These are phyloP conservation scores for Pythium plurisporium DNA, from an alignment of 352 stramenopile genomes.

Conservation along the genomic window DNA sequence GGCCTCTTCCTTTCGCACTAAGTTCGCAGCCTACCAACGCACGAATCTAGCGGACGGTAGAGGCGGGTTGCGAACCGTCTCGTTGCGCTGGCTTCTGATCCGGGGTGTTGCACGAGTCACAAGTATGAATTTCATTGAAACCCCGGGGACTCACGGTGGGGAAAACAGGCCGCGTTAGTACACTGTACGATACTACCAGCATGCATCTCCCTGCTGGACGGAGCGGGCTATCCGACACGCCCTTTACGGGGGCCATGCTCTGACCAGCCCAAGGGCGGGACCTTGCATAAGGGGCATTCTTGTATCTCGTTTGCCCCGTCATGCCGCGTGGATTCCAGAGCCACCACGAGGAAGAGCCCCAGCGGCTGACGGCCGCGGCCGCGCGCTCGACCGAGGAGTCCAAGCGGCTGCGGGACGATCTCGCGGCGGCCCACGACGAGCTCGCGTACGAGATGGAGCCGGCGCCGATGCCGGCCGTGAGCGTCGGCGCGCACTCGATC, in stretches of 20 bases:
- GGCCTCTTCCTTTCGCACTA: too few relatives aligned
- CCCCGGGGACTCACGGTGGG: not conserved
- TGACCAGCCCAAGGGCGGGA: too few relatives aligned
- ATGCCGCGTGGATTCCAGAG: slow-evolving; percentile 13
- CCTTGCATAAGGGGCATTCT: not conserved
- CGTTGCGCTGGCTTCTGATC: not conserved
- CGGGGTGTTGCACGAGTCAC: too few relatives aligned
- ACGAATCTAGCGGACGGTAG: not conserved
- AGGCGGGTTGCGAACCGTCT: not conserved
- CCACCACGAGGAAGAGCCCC: slow-evolving; percentile 16
- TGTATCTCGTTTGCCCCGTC: not conserved
- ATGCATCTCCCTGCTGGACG: not conserved
- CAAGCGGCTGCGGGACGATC: slow-evolving; percentile 1
- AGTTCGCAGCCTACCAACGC: too few relatives aligned
- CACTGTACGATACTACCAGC: too few relatives aligned
- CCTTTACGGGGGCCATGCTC: too few relatives aligned
- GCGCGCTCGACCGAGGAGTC: slow-evolving; percentile 9
- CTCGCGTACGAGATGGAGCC: slow-evolving; percentile 10
- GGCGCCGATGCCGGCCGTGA: not conserved
- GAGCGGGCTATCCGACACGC: not conserved
- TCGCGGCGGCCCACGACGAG: not conserved
- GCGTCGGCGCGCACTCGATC: slow-evolving; percentile 18
- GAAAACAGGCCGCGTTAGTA: not conserved
- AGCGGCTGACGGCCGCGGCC: slow-evolving; percentile 10
- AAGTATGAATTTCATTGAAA: not conserved